A percentile compares a stretch with the other conserved stretches of the same genome.
phyloP scores from a whole-genome alignment of 225 moss, liverwort and hornwort genomes.

The Polytrichum formosum region DNA sequence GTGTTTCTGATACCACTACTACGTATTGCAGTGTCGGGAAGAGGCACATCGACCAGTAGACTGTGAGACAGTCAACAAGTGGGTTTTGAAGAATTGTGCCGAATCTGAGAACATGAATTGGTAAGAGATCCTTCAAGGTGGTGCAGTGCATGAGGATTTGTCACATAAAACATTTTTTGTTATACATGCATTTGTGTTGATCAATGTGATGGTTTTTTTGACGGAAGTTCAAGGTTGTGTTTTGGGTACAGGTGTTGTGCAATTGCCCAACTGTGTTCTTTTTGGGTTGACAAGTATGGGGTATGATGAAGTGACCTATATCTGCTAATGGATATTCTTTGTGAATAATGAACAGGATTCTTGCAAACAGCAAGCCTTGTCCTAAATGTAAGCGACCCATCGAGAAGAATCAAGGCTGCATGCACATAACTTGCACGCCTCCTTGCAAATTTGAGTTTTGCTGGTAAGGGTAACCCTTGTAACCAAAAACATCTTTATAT shows the following conservation, averaged over 20 bases:
- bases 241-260: too few species aligned
- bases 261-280: too few species aligned
- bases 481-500: too few species aligned
- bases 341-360: conserved; percentile 53
- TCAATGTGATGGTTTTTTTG: too few species aligned
- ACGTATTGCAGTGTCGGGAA: conserved; percentile 65
- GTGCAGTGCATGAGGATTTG: too few species aligned
- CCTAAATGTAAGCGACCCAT: conserved; percentile 99
- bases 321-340: too few species aligned
- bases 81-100: conserved; percentile 98
- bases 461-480: conserved; percentile 27
- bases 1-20: neutral
- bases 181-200: too few species aligned
- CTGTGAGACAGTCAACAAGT: conserved; percentile 91
- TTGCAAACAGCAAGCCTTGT: conserved; percentile 99
- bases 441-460: conserved; percentile 94
- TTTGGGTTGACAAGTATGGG: too few species aligned
- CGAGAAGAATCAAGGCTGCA: conserved; percentile 99
- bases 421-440: conserved; percentile 99
- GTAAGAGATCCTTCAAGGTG: conserved; percentile 24
- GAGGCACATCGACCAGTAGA: conserved; percentile 99
- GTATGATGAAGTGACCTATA: too few species aligned
- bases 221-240: too few species aligned
- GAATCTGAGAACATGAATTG: conserved; percentile 99
- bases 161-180: too few species aligned